Evolutionary conservation across 345 rosid species (phyloP), one percentile per base, ranked within the genome.

Genomic region (Passiflora organensis): DNA sequence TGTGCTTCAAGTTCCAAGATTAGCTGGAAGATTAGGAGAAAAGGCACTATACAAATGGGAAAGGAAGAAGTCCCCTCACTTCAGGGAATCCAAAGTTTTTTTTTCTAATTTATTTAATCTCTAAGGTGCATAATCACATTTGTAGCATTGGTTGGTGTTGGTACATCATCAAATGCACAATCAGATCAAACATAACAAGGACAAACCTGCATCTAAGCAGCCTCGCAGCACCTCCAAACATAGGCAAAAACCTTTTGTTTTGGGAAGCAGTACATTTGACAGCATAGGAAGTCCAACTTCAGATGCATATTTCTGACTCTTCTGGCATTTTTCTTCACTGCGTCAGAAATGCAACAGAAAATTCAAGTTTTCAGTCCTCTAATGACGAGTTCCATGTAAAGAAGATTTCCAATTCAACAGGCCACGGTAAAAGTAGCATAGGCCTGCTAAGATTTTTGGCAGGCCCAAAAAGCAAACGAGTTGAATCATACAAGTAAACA

Each of bases 301-400:
- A 56, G 83, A 67, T 10, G 94, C 96, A 73, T 62, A 82, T 46
- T 80, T 66, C 66, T 78, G 73, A 73, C 94, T 81, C 62, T 28
- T 78, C 66, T 60, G 65, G 65, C 94, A 80, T 64, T 85, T 88
- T 64, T 76, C 76, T 73, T 81, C 85, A 43, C 96, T 88, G 86
- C 57, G 19, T 24, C 63, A 64, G 52, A 69, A 59, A 51, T 43
- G 55, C 49, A 13, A 61, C 48, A 55, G 8, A 53, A 48, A 41
- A 36, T 10, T 43, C 51, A 32, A 16, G 14, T 25, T 25, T 32
- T 24, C 5, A 12, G 39, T 25, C 9, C 36, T 9, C 54, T 41
- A 6, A 3, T 41, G 9, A 41, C 17, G 51, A 37, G 18, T 55
- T 16, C 41, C 6, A 49, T 16, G 11, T 23, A 37, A 13, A 32